A percentile compares a stretch with the other conserved stretches of the same genome.
Conservation (phyloP, 2,329 filamentous ascomycete genomes). For the Colletotrichum sojae region DNA sequence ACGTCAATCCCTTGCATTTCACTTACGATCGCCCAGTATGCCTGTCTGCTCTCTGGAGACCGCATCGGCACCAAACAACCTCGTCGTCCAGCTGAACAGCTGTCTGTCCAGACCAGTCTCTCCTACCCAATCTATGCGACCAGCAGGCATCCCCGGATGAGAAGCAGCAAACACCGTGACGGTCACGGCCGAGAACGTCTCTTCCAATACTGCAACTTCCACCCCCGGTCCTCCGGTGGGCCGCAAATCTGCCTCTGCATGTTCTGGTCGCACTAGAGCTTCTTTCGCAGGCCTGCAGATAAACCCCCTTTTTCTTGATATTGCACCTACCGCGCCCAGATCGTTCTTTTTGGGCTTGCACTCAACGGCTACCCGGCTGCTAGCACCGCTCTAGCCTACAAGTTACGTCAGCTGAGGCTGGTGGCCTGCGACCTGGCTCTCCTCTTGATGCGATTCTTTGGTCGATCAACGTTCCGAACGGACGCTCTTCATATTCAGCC, state of each 20-base stretch:
- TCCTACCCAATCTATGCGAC: background rate
- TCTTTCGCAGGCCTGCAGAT: constrained; percentile 28
- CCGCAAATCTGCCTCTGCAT: constrained; percentile 30
- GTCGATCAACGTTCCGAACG: constrained; percentile 25
- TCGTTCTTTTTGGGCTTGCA: constrained; percentile 5
- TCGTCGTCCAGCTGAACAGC: background rate
- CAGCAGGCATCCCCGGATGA: no score
- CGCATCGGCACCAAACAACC: background rate
- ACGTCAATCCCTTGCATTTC: background rate
- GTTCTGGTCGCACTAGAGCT: constrained; percentile 20
- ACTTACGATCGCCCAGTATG: background rate
- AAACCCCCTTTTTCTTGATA: constrained; percentile 13
- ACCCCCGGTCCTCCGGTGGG: constrained; percentile 22
- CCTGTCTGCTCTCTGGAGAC: background rate
- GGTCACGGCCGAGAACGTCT: constrained; percentile 14
- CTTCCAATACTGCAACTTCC: background rate
- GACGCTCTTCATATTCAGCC: constrained; percentile 21
- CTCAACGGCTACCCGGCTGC: constrained; percentile 23
- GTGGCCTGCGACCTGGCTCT: constrained; percentile 1
- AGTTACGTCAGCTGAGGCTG: constrained; percentile 30
- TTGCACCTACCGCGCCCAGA: constrained; percentile 2
- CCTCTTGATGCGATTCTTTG: constrained; percentile 31
- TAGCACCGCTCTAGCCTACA: constrained; percentile 17
- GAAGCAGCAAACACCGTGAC: constrained; percentile 8
- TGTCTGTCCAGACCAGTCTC: background rate